Conservation (phyloP, 352 stramenopile genomes). For the Phytophthora brassicae region DNA sequence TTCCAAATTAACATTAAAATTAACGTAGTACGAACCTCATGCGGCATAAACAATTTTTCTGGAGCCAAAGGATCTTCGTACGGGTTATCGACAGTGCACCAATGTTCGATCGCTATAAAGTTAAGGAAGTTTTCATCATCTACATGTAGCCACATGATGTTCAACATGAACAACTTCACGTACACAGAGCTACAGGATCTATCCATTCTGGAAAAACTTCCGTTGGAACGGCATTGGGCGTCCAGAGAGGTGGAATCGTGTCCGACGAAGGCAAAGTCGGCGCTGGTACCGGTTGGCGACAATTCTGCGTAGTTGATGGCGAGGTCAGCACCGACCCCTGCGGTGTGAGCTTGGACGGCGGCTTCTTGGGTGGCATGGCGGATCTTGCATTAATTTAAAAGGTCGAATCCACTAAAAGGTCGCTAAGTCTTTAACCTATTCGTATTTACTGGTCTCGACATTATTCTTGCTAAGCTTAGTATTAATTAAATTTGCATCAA, state of each 20-base stretch:
- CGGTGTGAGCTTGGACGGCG: conserved; percentile 36
- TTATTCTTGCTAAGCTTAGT: too few species aligned
- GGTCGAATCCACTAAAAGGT: background rate
- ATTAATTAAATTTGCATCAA: too few species aligned
- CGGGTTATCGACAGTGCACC: conserved; percentile 39
- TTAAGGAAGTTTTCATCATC: too few species aligned
- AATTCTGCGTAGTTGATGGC: background rate
- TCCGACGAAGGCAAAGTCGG: conserved; percentile 32
- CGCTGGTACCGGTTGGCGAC: conserved; percentile 30
- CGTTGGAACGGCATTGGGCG: conserved; percentile 27
- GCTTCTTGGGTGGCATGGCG: conserved; percentile 46
- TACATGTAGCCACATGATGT: too few species aligned
- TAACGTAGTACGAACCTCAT: conserved; percentile 17
- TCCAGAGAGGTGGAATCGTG: conserved; percentile 48
- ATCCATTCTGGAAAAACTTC: conserved; percentile 72
- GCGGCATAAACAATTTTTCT: conserved; percentile 30
- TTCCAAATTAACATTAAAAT: background rate
- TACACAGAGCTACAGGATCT: conserved; percentile 26
- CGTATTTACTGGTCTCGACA: too few species aligned
- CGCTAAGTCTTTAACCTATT: too few species aligned
- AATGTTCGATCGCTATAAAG: conserved; percentile 47
- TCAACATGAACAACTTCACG: too few species aligned
- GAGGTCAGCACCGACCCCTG: conserved; percentile 24
- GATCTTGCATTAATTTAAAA: conserved; percentile 6
- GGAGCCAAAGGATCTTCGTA: conserved; percentile 48